Base-by-base conservation (phyloP, 768 basidiomycete species). In the Glaciozyma martinii region DNA sequence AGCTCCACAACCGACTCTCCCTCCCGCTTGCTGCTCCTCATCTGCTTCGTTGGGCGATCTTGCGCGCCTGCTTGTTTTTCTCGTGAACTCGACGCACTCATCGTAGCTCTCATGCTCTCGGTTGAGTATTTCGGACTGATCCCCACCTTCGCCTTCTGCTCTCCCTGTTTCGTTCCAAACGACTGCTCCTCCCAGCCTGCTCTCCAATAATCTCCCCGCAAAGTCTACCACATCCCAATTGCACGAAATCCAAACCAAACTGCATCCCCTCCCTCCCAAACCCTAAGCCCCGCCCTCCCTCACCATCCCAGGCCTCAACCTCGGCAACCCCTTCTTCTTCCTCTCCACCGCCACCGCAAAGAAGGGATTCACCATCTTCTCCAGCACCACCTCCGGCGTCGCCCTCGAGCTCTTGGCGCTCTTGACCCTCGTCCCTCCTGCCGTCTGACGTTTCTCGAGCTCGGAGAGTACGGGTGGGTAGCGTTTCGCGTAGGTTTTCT, bases 241-340 rank as follows among this genome's bases (percentile, higher is more conserved):
- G 5, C n/a, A 10, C n/a, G 5, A 23, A 2, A 47, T 33, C n/a
- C 52, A 67, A 18, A n/a, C 23, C 29, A 61, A 33, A 18, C 66
- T 47, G 3, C 16, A n/a, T 9, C 16, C 47, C 43, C 33, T 47
- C 19, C 44, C 63, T 59, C 30, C 61, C n/a, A n/a, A n/a, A 59
- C 4, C 40, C 21, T 40, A 40, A 40, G 12, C 37, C 5, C 13
- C 66, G 52, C 63, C 63, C 18, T 62, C 62, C 56, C 63, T 67
- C n/a, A 54, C 56, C 16, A 67, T 49, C 27, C 7, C 8, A 18
- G 27, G 40, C 16, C 3, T n/a, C 21, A 27, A 13, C 21, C 49
- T 25, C 0, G 66, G 66, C 5, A 62, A 60, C 30, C 55, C 29
- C 49, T 61, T 63, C 30, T 29, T 47, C 60, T 52, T 40, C 49